Conservation (phyloP, 2,329 filamentous ascomycete species). For the Mollisia scopiformis region DNA sequence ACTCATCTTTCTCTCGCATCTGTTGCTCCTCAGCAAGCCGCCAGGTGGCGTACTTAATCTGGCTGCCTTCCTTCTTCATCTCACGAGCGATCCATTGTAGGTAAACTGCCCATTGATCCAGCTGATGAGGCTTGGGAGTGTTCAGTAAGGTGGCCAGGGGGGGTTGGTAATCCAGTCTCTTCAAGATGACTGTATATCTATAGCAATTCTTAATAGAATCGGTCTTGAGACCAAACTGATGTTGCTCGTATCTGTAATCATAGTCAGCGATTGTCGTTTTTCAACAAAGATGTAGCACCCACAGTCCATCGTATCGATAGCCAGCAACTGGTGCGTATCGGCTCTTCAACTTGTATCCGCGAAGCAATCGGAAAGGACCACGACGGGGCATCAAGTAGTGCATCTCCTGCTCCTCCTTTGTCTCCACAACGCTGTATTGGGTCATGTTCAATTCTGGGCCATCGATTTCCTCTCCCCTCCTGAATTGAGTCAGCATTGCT, state of each 20-base stretch:
- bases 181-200: slow-evolving; percentile 49
- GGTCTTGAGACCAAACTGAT: slow-evolving; percentile 48
- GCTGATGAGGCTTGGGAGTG: slow-evolving; percentile 56
- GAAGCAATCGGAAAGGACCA: slow-evolving; percentile 52
- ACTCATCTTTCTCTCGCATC: slow-evolving; percentile 14
- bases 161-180: slow-evolving; percentile 46
- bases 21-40: slow-evolving; percentile 20
- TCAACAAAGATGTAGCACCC: no score
- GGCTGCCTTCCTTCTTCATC: slow-evolving; percentile 38
- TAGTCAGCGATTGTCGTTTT: background rate
- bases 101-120: slow-evolving; percentile 59
- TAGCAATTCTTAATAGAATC: slow-evolving; percentile 45
- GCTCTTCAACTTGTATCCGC: slow-evolving; percentile 54
- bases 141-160: slow-evolving; percentile 45
- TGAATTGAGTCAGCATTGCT: no score
- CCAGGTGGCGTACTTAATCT: slow-evolving; percentile 35
- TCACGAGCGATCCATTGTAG: slow-evolving; percentile 36
- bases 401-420: slow-evolving; percentile 46
- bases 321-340: slow-evolving; percentile 54
- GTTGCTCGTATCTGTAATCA: slow-evolving; percentile 49
- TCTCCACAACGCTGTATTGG: slow-evolving; percentile 48
- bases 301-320: slow-evolving; percentile 62
- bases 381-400: slow-evolving; percentile 51
- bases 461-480: slow-evolving; percentile 53
- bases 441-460: slow-evolving; percentile 38